Base-by-base conservation (phyloP, 1,284 basidiomycete genomes). In the Taiwanofungus camphoratus region DNA sequence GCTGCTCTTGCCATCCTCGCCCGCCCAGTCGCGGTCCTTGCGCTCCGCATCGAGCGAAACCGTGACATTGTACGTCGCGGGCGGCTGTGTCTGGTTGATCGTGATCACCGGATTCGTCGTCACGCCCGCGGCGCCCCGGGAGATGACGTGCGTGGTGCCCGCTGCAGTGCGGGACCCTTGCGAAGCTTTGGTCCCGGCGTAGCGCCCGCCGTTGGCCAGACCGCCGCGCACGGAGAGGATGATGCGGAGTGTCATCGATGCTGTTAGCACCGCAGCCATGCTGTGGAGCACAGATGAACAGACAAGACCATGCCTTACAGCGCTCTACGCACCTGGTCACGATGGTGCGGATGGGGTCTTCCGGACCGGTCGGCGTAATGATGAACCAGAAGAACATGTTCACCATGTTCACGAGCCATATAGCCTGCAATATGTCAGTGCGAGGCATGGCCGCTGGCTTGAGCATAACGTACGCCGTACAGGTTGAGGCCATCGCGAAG, bases 301-400 rank as follows among this genome's bases (percentile, higher is more conserved):
- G 11, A 31, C 19, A 13, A 42, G 30, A 5, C 23, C 33, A 26
- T 20, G 21, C 30, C 45, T 39, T 30, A 23, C 13, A 24, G n/a
- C n/a, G n/a, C 9, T 18, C 29, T 6, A 48, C 52, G 42, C 46
- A 71, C 73, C 68, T 71, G 12, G 84, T 85, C 32, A 88, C 77
- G 56, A 87, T 86, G 30, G 87, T 89, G 60, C 77, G 81, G 68
- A 89, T 76, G 45, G 83, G 76, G 61, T 90, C 87, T 0, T 56
- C 46, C 12, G 53, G 42, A 32, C 68, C 77, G 30, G 78, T 81
- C 21, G 87, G 83, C 39, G 60, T 77, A 58, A 82, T 75, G 64
- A 85, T 76, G 64, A 88, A 87, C 81, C 84, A 87, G 72, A 87
- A 88, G 57, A 87, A 62, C 63, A 86, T 73, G 69, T 88, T 88